phyloP scores from a whole-genome alignment of 2,329 filamentous ascomycete genomes.

The Hypoxylon sp. region DNA sequence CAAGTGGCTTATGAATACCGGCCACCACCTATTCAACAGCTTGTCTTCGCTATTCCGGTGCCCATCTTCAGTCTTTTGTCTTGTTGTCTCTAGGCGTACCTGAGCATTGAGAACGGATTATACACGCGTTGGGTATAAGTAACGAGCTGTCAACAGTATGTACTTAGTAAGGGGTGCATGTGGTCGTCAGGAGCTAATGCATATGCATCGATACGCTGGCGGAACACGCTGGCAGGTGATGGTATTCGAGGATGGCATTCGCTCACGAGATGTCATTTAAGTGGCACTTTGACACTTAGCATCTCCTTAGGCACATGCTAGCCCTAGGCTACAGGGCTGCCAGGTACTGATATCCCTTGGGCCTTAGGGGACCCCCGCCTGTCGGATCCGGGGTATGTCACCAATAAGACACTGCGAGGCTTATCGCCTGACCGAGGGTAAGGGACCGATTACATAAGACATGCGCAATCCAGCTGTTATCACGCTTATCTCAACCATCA shows the following conservation, averaged over 20 bases:
- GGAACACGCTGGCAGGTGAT: slow-evolving; percentile 12
- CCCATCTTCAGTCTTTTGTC: background rate
- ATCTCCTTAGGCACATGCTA: slow-evolving; percentile 7
- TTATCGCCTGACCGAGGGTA: slow-evolving; percentile 26
- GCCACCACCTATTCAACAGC: background rate
- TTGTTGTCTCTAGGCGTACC: background rate
- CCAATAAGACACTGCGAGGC: slow-evolving; percentile 28
- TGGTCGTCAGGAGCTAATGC: background rate
- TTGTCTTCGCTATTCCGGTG: background rate
- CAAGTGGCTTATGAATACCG: background rate
- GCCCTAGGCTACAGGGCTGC: slow-evolving; percentile 1
- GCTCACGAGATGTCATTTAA: slow-evolving; percentile 25
- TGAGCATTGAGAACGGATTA: no score
- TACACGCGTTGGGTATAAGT: no score
- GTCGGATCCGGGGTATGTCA: slow-evolving; percentile 15
- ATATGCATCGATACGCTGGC: background rate
- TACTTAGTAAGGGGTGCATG: background rate
- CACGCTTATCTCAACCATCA: slow-evolving; percentile 15
- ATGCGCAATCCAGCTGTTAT: slow-evolving; percentile 13
- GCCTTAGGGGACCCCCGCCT: slow-evolving; percentile 15
- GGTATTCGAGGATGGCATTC: background rate
- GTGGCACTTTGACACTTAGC: no score
- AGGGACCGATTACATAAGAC: slow-evolving; percentile 21
- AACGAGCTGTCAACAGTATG: no score
- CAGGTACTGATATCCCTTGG: no score